Evolutionary conservation across 495 filamentous ascomycete genomes (phyloP).

Genomic region (Lepraria neglecta): DNA sequence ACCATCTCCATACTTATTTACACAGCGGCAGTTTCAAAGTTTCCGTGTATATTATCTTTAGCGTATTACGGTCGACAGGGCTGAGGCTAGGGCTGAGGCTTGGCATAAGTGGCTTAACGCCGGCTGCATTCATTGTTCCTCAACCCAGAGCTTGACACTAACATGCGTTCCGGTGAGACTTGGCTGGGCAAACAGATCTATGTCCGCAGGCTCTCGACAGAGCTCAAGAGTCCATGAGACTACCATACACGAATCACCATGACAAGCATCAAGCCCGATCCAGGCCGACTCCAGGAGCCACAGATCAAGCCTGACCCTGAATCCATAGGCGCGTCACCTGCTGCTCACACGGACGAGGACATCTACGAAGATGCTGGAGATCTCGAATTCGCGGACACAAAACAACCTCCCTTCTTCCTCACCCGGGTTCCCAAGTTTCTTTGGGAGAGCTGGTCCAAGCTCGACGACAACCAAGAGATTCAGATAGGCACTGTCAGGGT

Average conservation of each 20-base stretch:
- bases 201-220: not conserved
- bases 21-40: too few species aligned
- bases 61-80: not conserved
- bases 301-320: conserved; percentile 65
- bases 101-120: not conserved
- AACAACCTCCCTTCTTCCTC: conserved; percentile 57
- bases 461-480: conserved; percentile 56
- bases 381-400: conserved; percentile 61
- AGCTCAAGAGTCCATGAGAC: not conserved
- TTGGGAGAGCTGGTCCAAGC: conserved; percentile 59
- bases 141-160: too few species aligned
- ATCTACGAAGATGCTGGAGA: conserved; percentile 86
- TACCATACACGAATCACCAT: not conserved
- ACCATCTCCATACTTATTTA: too few species aligned
- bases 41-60: too few species aligned
- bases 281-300: conserved; percentile 17
- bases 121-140: not conserved
- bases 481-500: conserved; percentile 72
- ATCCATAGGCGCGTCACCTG: conserved; percentile 48
- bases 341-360: conserved; percentile 62
- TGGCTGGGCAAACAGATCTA: not conserved
- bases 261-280: conserved; percentile 25
- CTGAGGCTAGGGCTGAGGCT: conserved; percentile 1
- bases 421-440: conserved; percentile 70
- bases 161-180: not conserved